These are phyloP conservation scores for Pythium diclinum DNA, from an alignment of 352 stramenopile genomes.

Conservation along the genomic window DNA sequence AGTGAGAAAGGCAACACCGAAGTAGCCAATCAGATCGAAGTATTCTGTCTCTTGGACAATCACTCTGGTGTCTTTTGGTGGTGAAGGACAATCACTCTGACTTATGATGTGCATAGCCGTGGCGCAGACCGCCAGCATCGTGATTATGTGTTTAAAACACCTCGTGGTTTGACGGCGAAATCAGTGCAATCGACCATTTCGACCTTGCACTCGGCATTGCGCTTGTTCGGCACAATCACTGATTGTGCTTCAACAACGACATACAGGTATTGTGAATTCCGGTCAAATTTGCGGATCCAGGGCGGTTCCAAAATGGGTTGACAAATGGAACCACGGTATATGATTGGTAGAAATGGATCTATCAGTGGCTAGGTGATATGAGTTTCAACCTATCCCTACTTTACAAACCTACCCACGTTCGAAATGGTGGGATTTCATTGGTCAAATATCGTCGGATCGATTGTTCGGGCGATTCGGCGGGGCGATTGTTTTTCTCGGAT, in stretches of 20 bases:
- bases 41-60: background rate
- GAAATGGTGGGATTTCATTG: too few relatives aligned
- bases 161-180: background rate
- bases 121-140: background rate
- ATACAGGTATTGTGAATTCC: too few relatives aligned
- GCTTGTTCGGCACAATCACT: background rate
- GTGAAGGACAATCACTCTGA: background rate
- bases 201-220: background rate
- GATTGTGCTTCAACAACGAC: background rate
- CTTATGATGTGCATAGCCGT: background rate
- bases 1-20: background rate
- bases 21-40: background rate
- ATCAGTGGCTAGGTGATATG: too few relatives aligned
- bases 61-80: background rate
- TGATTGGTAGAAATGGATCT: too few relatives aligned
- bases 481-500: too few relatives aligned
- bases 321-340: too few relatives aligned
- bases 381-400: too few relatives aligned
- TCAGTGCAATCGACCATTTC: background rate
- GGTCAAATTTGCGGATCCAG: too few relatives aligned
- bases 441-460: too few relatives aligned
- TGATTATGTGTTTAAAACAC: constrained; percentile 22
- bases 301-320: too few relatives aligned
- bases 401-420: too few relatives aligned
- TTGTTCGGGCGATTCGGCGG: too few relatives aligned